Evolutionary conservation across 169 alveolate species (phyloP), one percentile per base, ranked within the genome.

Genomic region (Cryptosporidium viatorum): DNA sequence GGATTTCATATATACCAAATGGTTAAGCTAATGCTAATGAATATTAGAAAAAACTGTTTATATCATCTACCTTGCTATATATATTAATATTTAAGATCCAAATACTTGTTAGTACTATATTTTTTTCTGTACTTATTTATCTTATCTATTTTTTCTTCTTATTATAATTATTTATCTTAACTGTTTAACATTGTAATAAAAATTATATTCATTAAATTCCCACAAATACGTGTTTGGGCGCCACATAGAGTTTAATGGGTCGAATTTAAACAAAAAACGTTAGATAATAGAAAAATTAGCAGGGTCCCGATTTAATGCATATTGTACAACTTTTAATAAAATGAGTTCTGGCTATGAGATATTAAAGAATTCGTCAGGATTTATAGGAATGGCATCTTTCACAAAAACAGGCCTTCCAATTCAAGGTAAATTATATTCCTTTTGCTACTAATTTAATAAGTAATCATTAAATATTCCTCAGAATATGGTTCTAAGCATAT

Each of bases 381-480:
- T 80, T 35, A 26, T 80, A n/a, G 89, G 89, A 60, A 29, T 59
- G 65, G 89, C 80, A 37, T 41, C 89, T 23, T 80, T 80, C 62
- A 62, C 89, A 41, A 80, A 80, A n/a, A 41, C 80, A 21, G 89
- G 89, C 37, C 74, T 80, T 23, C 48, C 65, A 29, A 80, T 80
- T 26, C 62, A 80, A 21, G 89, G 89, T 80, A 80, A 29, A 52
- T 43, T 39, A 8, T 14, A 10, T 1, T 9, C 39, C 2, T 26
- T 10, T 18, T 70, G 0, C 16, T 14, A 12, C 18, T 33, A 16
- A 33, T 37, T 2, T 33, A 12, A 14, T 16, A 5, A 9, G 1
- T 37, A 33, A 67, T 33, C 31, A 7, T 16, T 29, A 52, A 73
- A 58, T 29, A 35, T 43, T 60, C 10, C 12, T 31, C 41, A 80